Evolutionary conservation across 2,329 filamentous ascomycete genomes (phyloP), one percentile per base, ranked within the genome.

Genomic region (Teratosphaeria zuluensis): DNA sequence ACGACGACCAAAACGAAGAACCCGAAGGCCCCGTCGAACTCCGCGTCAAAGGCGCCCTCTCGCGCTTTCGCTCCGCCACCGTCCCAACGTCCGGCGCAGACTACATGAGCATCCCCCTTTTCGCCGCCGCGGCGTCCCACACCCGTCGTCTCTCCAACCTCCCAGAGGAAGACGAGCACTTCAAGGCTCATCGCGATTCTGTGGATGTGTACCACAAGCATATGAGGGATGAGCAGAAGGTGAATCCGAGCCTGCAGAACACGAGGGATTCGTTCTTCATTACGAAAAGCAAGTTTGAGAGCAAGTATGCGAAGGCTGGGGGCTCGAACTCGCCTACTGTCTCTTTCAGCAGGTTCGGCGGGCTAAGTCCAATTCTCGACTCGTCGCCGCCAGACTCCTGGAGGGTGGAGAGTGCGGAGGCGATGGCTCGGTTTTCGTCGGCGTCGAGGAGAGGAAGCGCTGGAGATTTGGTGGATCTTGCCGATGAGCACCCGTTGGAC

Each of bases 331-430:
- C 9, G 42, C 52, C 54, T 16, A 12, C 16, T 14, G 31, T 58
- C 16, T 28, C 54, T 28, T 64, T 61, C 56, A 59, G 58, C 19
- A 60, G 62, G 42, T 62, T 64, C n/a, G 65, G 66, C 7, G 66
- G 63, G 2, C 59, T 71, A 52, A 65, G 61, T 53, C 62, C 69
- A 3, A 70, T 70, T 53, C 52, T 61, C n/a, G 69, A 71, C 61
- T 62, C 66, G 21, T 67, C 64, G 42, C 69, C 69, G n/a, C 68
- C 69, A 16, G 62, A 63, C 32, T 32, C 56, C 16, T 33, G 58
- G 32, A 54, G 30, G 8, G 31, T 46, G 55, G n/a, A 35, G 38
- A 21, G 35, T 8, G n/a, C 33, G 55, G 28, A 42, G 51, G 5
- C 53, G 32, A 56, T 48, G 58, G 9, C 28, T 38, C 24, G 42